Evolutionary conservation across 495 filamentous ascomycete species (phyloP), one percentile per base, ranked within the genome.

Genomic region (Aspergillus nidulans): DNA sequence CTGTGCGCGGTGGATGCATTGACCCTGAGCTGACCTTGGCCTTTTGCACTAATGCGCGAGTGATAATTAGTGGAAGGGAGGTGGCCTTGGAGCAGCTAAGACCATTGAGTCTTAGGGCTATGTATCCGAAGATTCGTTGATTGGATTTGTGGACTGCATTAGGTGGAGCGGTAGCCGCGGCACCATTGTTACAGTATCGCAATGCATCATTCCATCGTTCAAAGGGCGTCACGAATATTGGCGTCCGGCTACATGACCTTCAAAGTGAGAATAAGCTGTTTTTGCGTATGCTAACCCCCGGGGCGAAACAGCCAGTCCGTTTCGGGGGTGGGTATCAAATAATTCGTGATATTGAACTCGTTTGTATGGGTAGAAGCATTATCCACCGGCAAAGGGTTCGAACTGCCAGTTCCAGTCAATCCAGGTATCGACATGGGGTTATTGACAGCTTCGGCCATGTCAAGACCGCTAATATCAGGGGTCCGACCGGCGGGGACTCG

Each of bases 401-500:
- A 30, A 19, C 28, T 55, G 10, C 57, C 61, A 18, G 53, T 53
- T 26, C 58, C 57, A 10, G 73, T 74, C 13, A 75, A 53, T 9
- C 72, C 74, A 55, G 75, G 66, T 20, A 75, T 73, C 0, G 74
- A 73, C 69, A 75, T 75, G 3, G 72, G 72, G 53, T 77, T 68
- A 7, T 61, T 60, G 7, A 69, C 67, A 13, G 68, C n/a, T 1
- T 65, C 67, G 10, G 59, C 54, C 4, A 75, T 71, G 20, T 70
- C 66, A 8, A 75, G 49, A 39, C 62, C 56, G 23, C 50, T 42
- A 4, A 67, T 55, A 28, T 70, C 71, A n/a, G 68, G 58, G 3
- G 66, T 65, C 4, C 69, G 60, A 1, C 67, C 44, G 8, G 64
- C 56, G 12, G 88, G 85, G 7, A 94, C 73, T 16, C 89, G 76